Evolutionary conservation across 192 early-diverging fungal genomes (phyloP), one percentile per base, ranked within the genome.

Genomic region (Coemansia sp.): DNA sequence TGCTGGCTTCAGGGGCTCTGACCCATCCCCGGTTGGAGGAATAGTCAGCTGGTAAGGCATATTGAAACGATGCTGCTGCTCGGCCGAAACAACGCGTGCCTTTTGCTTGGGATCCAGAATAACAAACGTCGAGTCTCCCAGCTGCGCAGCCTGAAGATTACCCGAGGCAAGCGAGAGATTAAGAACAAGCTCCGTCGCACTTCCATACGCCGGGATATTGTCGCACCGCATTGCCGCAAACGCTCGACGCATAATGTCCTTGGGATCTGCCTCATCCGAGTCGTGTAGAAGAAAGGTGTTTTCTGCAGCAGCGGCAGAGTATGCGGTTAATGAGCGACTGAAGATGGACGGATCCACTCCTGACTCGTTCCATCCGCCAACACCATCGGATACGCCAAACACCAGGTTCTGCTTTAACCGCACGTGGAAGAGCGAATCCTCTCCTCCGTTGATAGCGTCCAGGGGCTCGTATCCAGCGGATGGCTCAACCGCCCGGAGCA

Each of bases 41-140:
- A 84, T 78, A 9, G 76, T 84, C 50, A 84, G 59, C 61, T 84
- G 81, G 45, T 70, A 84, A 6, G 81, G 81, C 76, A 75, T 79
- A 49, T 84, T 84, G 65, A 84, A 84, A 13, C 71, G 64, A 56
- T 84, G 81, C 67, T 84, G 76, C 53, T 84, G 81, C 59, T 84
- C 81, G 6, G 81, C 61, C 6, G 76, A 71, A 16, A 74, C 74
- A 44, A 73, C 75, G 19, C 59, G 63, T 5, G 80, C 75, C 44
- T 54, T 45, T 38, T 70, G 64, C 23, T 63, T 48, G 26, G n/a
- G 19, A 10, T 81, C 66, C 56, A 84, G 38, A 0, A 84, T 60
- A 13, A 68, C 70, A 54, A 70, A 84, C 5, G 76, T 84, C 15
- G 76, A 79, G 62, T 84, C 81, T 40, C 81, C 81, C 48, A 84